Conservation (phyloP, 2,329 filamentous ascomycete species). For the Phyllachora maydis region DNA sequence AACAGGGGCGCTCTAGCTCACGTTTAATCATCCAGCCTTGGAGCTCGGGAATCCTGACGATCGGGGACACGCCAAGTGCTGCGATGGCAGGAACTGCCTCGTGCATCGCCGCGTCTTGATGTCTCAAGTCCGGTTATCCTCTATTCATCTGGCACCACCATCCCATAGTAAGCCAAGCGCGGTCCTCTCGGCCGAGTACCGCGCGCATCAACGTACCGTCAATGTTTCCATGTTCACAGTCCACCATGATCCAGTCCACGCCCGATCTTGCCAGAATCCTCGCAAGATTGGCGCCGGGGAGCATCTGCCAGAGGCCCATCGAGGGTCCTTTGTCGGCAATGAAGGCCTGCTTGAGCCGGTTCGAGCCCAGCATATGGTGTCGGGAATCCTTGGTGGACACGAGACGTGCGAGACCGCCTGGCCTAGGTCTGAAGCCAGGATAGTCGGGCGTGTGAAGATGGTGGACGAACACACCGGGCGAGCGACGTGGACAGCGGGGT, state of each 20-base stretch:
- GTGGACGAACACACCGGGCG: too few species aligned
- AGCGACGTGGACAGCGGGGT: too few species aligned
- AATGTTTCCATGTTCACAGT: slow-evolving; percentile 35
- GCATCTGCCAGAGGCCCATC: slow-evolving; percentile 42
- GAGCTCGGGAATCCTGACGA: slow-evolving; percentile 35
- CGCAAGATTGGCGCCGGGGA: slow-evolving; percentile 38
- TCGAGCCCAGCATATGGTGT: slow-evolving; percentile 19
- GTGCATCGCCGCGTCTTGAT: slow-evolving; percentile 31
- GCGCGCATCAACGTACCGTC: slow-evolving; percentile 21
- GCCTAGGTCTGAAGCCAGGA: too few species aligned
- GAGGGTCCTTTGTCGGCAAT: slow-evolving; percentile 21
- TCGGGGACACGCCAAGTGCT: slow-evolving; percentile 28
- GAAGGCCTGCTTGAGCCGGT: slow-evolving; percentile 27
- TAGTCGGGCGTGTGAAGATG: too few species aligned
- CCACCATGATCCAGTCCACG: slow-evolving; percentile 45
- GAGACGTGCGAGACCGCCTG: too few species aligned
- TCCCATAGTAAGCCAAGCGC: too few species aligned
- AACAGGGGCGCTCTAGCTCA: slow-evolving; percentile 10
- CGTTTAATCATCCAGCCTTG: slow-evolving; percentile 35
- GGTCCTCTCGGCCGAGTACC: too few species aligned
- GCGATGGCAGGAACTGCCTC: slow-evolving; percentile 35
- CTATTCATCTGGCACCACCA: too few species aligned
- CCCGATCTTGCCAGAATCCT: slow-evolving; percentile 38
- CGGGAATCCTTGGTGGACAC: too few species aligned
- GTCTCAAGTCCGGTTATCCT: too few species aligned